These are phyloP conservation scores for Botrytis squamosa DNA, from an alignment of 2,329 filamentous ascomycete genomes.

Conservation along the genomic window DNA sequence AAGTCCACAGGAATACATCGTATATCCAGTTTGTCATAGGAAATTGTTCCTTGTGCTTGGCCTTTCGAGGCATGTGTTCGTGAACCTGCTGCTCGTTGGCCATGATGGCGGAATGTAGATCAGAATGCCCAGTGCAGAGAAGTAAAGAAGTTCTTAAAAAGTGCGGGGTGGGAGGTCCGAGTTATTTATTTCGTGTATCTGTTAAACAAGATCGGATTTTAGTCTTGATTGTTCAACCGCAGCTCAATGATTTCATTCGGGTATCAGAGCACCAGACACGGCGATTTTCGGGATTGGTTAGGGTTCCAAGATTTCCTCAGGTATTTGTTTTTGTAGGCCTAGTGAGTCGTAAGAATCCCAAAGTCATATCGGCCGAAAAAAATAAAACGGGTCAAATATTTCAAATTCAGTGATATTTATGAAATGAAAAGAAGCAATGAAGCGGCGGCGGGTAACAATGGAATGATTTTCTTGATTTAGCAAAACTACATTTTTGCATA, in stretches of 20 bases:
- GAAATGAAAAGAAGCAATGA: neutral
- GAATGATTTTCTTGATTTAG: slow-evolving; percentile 6
- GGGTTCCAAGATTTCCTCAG: neutral
- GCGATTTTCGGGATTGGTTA: neutral
- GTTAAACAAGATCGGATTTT: neutral
- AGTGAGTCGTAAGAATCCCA: slow-evolving; percentile 3
- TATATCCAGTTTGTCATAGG: slow-evolving; percentile 57
- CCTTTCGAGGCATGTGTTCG: slow-evolving; percentile 24
- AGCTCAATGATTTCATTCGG: slow-evolving; percentile 10
- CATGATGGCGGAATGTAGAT: slow-evolving; percentile 12
- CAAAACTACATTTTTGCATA: slow-evolving; percentile 14
- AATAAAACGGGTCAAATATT: neutral
- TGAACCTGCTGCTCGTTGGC: slow-evolving; percentile 23
- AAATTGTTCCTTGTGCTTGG: slow-evolving; percentile 23
- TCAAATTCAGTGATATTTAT: neutral
- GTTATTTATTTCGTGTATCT: neutral
- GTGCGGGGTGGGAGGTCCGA: neutral
- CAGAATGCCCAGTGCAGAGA: slow-evolving; percentile 4
- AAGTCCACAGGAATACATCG: slow-evolving; percentile 73
- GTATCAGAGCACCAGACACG: neutral
- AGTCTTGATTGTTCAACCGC: slow-evolving; percentile 2
- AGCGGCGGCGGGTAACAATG: neutral
- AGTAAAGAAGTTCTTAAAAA: neutral
- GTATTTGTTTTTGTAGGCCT: slow-evolving; percentile 11
- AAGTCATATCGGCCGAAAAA: slow-evolving; percentile 17